phyloP scores from a whole-genome alignment of 2,329 filamentous ascomycete species.

The Colletotrichum aenigma region DNA sequence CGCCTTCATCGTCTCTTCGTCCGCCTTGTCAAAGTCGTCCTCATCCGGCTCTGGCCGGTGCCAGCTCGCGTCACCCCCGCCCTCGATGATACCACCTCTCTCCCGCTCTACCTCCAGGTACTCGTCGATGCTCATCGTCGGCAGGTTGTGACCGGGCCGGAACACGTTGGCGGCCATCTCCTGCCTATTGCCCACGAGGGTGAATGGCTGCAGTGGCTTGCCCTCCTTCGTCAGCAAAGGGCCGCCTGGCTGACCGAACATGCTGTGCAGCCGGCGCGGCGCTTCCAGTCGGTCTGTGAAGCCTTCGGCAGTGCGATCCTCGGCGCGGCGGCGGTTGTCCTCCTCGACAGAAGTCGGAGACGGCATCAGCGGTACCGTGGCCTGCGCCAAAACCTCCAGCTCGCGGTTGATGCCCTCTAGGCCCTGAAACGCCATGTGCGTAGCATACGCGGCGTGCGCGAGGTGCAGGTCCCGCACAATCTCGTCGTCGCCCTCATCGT shows the following conservation, averaged over 20 bases:
- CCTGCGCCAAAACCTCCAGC: slow-evolving; percentile 78
- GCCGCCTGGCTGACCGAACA: slow-evolving; percentile 52
- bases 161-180: slow-evolving; percentile 84
- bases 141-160: slow-evolving; percentile 86
- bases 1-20: slow-evolving; percentile 91
- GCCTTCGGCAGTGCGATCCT: slow-evolving; percentile 42
- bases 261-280: slow-evolving; percentile 54
- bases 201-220: slow-evolving; percentile 90
- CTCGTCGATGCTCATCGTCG: slow-evolving; percentile 98
- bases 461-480: slow-evolving; percentile 80
- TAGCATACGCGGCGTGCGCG: slow-evolving; percentile 73
- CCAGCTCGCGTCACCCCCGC: slow-evolving; percentile 78
- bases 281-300: slow-evolving; percentile 80
- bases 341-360: slow-evolving; percentile 52
- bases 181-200: slow-evolving; percentile 77
- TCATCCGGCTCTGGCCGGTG: slow-evolving; percentile 78
- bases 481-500: slow-evolving; percentile 79
- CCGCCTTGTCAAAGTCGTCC: slow-evolving; percentile 86
- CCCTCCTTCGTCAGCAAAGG: slow-evolving; percentile 80
- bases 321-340: slow-evolving; percentile 44
- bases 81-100: slow-evolving; percentile 88
- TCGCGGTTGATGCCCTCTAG: slow-evolving; percentile 90
- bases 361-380: slow-evolving; percentile 58
- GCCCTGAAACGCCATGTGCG: slow-evolving; percentile 82
- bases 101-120: slow-evolving; percentile 90